Evolutionary conservation across 305 asterid genomes (phyloP).

Genomic region (Ajuga reptans): DNA sequence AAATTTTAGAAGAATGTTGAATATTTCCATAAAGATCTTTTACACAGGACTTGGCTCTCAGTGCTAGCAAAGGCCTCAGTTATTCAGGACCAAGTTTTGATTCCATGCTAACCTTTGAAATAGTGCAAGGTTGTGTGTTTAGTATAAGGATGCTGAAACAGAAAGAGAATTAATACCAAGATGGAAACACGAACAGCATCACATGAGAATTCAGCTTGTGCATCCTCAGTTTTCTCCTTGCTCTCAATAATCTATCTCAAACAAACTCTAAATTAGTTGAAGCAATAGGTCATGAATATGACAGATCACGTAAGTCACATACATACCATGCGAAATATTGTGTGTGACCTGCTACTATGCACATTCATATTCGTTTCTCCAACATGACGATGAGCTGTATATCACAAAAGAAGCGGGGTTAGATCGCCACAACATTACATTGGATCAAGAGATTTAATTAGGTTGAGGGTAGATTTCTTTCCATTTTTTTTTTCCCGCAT

Average conservation of each 20-base stretch:
- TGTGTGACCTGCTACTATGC: conserved; percentile 90
- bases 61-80: not conserved
- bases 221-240: conserved; percentile 65
- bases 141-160: not conserved
- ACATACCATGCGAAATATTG: conserved; percentile 92
- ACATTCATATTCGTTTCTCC: conserved; percentile 97
- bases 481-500: not conserved
- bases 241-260: conserved; percentile 73
- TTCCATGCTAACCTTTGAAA: not conserved
- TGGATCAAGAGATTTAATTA: conserved; percentile 1
- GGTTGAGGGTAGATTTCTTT: not conserved
- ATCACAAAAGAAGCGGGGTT: conserved; percentile 11
- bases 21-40: not conserved
- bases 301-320: not conserved
- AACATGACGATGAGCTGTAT: conserved; percentile 87
- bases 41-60: not conserved
- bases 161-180: conserved; percentile 49
- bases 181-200: conserved; percentile 98
- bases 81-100: not conserved
- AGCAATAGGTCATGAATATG: not conserved
- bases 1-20: no score
- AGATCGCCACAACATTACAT: not conserved
- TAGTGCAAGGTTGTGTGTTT: not conserved
- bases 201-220: conserved; percentile 52
- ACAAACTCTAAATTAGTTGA: conserved; percentile 24